Evolutionary conservation across 2,329 filamentous ascomycete genomes (phyloP).

Genomic region (Ophiostoma quercus): DNA sequence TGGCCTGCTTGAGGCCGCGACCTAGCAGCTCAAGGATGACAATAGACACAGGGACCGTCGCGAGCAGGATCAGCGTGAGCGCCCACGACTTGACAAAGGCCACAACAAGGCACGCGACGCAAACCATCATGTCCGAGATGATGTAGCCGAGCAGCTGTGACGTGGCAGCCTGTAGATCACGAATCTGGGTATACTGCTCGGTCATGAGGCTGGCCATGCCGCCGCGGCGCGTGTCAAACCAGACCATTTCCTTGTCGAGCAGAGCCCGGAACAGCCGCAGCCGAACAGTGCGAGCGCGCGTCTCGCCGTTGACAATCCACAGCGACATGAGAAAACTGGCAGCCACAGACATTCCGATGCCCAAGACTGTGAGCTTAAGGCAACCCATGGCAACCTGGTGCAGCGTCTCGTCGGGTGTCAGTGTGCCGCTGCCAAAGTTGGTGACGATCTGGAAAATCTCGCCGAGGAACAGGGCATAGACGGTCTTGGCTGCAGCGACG

Average conservation of each 20-base stretch:
- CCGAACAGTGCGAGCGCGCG: conserved; percentile 65
- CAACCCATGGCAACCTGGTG: conserved; percentile 55
- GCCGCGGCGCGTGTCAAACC: conserved; percentile 71
- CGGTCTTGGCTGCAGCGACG: conserved; percentile 59
- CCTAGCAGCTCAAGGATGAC: conserved; percentile 57
- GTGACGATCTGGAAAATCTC: conserved; percentile 68
- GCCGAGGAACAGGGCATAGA: conserved; percentile 66
- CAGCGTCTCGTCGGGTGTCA: conserved; percentile 43
- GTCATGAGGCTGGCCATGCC: conserved; percentile 68
- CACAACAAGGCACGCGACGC: conserved; percentile 60
- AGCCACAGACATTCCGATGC: conserved; percentile 59
- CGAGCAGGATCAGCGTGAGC: conserved; percentile 72
- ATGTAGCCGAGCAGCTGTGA: conserved; percentile 74
- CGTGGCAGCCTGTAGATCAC: conserved; percentile 73
- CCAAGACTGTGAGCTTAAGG: conserved; percentile 58
- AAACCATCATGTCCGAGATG: conserved; percentile 58
- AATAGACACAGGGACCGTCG: conserved; percentile 64
- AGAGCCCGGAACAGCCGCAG: conserved; percentile 61
- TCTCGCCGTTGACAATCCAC: conserved; percentile 76
- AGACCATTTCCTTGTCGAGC: conserved; percentile 67
- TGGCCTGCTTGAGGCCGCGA: conserved; percentile 56
- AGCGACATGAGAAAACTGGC: conserved; percentile 61
- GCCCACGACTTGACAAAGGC: conserved; percentile 80
- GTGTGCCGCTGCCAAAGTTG: conserved; percentile 51
- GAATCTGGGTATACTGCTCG: conserved; percentile 71